Evolutionary conservation across 129 eudicot species (phyloP), one percentile per base, ranked within the genome.

Genomic region (Lonicera japonica): DNA sequence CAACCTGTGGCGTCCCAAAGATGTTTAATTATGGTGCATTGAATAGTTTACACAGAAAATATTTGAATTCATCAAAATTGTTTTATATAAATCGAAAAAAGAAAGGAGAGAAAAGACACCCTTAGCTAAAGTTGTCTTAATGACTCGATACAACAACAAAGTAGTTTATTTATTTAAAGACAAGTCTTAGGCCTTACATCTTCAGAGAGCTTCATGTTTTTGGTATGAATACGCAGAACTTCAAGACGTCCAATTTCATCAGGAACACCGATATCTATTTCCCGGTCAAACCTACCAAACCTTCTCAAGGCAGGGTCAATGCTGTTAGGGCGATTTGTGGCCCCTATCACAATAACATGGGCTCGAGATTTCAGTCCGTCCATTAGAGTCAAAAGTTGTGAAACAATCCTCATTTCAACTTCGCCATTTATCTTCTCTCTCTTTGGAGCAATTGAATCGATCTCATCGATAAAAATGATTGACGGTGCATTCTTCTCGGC

Each of bases 401-500:
- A 83, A 39, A 83, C 95, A 54, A 87, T 87, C 66, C 92, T 74
- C 80, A 88, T 81, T 65, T 87, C 95, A 54, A 87, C 91, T 74
- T 87, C 95, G 64, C 95, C 95, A 47, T 87, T 69, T 7, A 92
- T 87, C 71, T 83, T 87, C 46, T 87, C 92, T 75, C 95, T 38
- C 75, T 87, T 87, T 4, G 95, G 95, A 60, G 95, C 92, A 63
- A 87, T 87, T 17, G 86, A 87, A 69, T 87, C 95, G 14, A 83
- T 83, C 65, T 87, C 92, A 78, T 87, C 95, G 57, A 87, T 87
- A 17, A 87, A n/a, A n/a, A n/a, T n/a, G n/a, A n/a, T n/a, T n/a
- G n/a, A n/a, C n/a, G n/a, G n/a, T n/a, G n/a, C n/a, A 87, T 13
- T 83, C 83, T 87, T 87, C 72, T 87, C 95, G 54, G 95, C 95